Base-by-base conservation (phyloP, 176 grass and related monocot species). In the Microstegium vimineum region DNA sequence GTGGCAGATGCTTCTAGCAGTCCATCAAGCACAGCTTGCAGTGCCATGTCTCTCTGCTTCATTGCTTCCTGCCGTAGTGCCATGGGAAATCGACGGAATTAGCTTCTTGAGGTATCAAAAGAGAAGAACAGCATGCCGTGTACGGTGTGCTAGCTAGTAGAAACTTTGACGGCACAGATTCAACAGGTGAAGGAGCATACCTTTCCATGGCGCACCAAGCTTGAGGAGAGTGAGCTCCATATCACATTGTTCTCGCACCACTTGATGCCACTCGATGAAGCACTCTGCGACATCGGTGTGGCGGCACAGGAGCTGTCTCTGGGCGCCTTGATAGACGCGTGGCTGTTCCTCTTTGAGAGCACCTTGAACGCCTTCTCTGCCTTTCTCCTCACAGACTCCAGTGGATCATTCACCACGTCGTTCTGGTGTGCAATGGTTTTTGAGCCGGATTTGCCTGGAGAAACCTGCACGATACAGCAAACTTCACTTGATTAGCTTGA, bases 1-100 rank as follows among this genome's bases (percentile, higher is more conserved):
- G 90, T 84, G 36, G 92, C 75, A 46, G 90, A 91, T 36, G 95
- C 95, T 71, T 98, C 86, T 13, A 94, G 70, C 63, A 98, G 81
- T 61, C 92, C 92, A 82, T 98, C 89, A 61, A 94, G 86, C 54
- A 91, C 90, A 65, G 82, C 66, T 76, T 95, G 92, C 51, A 94
- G 67, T 12, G 82, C 54, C n/a, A 84, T 86, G 75, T 98, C 92
- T 86, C 90, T 93, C 69, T 91, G 92, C 63, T 80, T 98, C 76
- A 88, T 25, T 54, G 89, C 89, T 79, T 93, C 89, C 92, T 98
- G 83, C 42, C 16, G 60, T 63, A 52, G 6, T 98, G 83, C 42
- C 16, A 65, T 63, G 62, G 6, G 32, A 30, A 42, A 75, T 41
- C 25, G 45, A 6, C 27, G 62, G 4, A 30, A 60, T 81, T 54